Percentiles rank a stretch among this genome's conserved stretches.
phyloP scores from a whole-genome alignment of 495 filamentous ascomycete genomes.

The Neurospora sp. region DNA sequence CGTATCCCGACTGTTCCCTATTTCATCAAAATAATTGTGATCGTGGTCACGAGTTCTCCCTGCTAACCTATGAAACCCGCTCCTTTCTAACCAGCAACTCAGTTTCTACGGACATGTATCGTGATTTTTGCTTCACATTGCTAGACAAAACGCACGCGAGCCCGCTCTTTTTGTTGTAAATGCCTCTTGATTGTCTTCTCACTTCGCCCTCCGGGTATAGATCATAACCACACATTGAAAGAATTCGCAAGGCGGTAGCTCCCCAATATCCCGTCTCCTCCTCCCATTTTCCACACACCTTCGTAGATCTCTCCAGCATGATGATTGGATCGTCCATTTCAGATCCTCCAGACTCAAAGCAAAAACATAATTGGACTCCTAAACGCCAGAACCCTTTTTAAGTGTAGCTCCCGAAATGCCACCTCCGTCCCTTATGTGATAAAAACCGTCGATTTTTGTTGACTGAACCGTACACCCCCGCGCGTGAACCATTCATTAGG shows the following conservation, averaged over 20 bases:
- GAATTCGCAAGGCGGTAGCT: background rate
- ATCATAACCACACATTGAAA: background rate
- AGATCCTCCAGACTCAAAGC: background rate
- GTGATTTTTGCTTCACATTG: too few species aligned
- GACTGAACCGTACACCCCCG: background rate
- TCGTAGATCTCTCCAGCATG: too few species aligned
- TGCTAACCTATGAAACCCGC: too few species aligned
- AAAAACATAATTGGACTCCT: background rate
- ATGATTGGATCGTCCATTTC: too few species aligned
- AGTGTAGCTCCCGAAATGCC: background rate
- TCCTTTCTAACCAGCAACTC: too few species aligned
- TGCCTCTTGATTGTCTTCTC: background rate
- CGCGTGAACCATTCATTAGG: background rate
- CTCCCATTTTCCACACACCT: background rate
- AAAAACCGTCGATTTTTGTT: background rate
- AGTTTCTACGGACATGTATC: too few species aligned
- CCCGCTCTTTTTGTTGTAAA: background rate
- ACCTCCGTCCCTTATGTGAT: background rate
- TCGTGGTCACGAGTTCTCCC: too few species aligned
- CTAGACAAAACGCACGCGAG: too few species aligned
- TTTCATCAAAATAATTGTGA: too few species aligned
- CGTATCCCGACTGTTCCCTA: too few species aligned
- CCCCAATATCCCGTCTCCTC: background rate
- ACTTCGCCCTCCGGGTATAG: background rate
- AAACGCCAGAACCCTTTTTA: too few species aligned